These are phyloP conservation scores for Malus hybrid DNA, from an alignment of 331 rosid genomes.

Conservation along the genomic window DNA sequence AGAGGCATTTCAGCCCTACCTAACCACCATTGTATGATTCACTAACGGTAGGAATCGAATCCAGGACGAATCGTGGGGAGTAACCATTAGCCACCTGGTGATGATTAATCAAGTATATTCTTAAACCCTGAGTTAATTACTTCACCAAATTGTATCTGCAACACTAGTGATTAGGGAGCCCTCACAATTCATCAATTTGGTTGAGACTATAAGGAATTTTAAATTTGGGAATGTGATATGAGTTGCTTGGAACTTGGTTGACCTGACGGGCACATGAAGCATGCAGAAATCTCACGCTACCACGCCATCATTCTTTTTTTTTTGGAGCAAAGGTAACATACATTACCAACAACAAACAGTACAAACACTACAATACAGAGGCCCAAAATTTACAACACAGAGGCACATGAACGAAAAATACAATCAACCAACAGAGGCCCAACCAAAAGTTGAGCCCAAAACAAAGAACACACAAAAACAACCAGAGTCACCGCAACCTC, in stretches of 20 bases:
- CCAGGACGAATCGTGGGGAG: accelerated
- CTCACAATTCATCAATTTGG: not conserved
- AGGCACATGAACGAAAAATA: too few relatives aligned
- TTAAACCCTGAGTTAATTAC: not conserved
- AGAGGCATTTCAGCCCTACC: accelerated
- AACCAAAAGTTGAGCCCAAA: too few relatives aligned
- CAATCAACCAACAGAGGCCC: too few relatives aligned
- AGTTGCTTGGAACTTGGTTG: not conserved
- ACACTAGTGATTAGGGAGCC: not conserved
- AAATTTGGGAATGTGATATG: not conserved
- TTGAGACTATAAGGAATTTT: not conserved
- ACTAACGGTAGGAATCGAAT: too few relatives aligned
- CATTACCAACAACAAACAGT: too few relatives aligned
- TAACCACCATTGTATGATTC: too few relatives aligned
- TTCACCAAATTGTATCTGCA: not conserved
- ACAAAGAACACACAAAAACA: too few relatives aligned
- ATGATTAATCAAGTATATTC: too few relatives aligned
- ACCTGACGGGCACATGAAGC: not conserved
- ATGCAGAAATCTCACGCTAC: not conserved
- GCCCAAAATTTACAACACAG: too few relatives aligned
- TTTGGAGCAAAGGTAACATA: not conserved
- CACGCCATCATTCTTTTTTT: not conserved
- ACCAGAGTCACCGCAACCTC: too few relatives aligned
- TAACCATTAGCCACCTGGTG: too few relatives aligned
- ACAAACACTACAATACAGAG: too few relatives aligned